Base-by-base conservation (phyloP, 192 early-diverging fungal genomes). In the Backusella liffmaniae region DNA sequence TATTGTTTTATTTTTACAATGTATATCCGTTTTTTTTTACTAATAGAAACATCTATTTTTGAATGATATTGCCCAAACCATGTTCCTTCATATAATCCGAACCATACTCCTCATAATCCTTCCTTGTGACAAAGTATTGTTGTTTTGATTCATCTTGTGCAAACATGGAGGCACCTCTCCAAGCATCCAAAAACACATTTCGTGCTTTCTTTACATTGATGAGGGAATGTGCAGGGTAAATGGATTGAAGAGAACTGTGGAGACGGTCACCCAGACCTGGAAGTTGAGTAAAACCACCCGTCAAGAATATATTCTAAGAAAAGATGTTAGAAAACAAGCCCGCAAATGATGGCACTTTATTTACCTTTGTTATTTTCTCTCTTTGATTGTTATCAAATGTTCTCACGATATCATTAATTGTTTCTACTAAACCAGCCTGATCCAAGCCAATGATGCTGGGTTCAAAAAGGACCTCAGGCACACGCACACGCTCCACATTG, bases 391-490 rank as follows among this genome's bases (percentile, higher is more conserved):
- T 73, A 78, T 88, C 85, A 75, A 88, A 90, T 5, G 86, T 85
- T 68, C 84, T 89, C 21, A 93, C 72, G 5, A 93, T 81, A 75
- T 89, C 87, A 39, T 90, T 86, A 46, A 93, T 74, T 8, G 91
- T 91, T 79, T 97, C 96, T 0, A 96, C 83, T 37, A 97, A 75
- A 0, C 96, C 96, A 2, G 96, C 93, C 78, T 96, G 94, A 77
- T 97, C 95, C 3, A 96, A 82, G 18, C 96, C 96, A 51, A 93
- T 81, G 26, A 96, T 91, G 12, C 86, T 84, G 5, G 96, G 96
- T 49, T 96, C 93, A 86, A 97, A 97, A n/a, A 96, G 78, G 1
- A 89, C 91, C 82, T 97, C 96, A 2, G 95, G 95, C 42, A 96
- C 95, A 13, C 95, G 83, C 30, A 94, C 91, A 41, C 95, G 90